Evolutionary conservation across 2,329 filamentous ascomycete genomes (phyloP).

Genomic region (Aureobasidium pullulans): DNA sequence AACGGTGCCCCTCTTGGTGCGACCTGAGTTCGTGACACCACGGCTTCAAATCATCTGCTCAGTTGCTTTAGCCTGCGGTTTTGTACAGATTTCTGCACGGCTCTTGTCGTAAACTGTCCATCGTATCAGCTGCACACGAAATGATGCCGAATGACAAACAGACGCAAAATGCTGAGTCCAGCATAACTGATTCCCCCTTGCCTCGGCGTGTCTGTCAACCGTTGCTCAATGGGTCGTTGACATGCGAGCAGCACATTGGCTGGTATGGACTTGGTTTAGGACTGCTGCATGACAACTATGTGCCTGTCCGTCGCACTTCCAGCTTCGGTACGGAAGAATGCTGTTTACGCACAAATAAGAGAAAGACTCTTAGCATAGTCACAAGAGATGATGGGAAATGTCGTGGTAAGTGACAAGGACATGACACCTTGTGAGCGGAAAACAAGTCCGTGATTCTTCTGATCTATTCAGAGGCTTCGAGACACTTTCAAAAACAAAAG

Average conservation of each 20-base stretch:
- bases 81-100: constrained; percentile 7
- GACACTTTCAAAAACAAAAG: background rate
- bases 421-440: background rate
- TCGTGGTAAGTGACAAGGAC: no score
- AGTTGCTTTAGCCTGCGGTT: background rate
- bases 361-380: background rate
- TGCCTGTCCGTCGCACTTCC: background rate
- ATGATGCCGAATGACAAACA: constrained; percentile 9
- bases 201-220: background rate
- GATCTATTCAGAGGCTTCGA: background rate
- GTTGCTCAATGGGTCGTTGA: background rate
- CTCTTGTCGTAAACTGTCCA: background rate
- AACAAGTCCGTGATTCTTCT: background rate
- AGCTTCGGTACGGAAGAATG: background rate
- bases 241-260: background rate
- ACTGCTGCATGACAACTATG: background rate
- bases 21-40: constrained; percentile 7
- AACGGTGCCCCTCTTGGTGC: constrained; percentile 8
- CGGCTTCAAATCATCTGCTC: background rate
- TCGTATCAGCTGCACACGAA: background rate
- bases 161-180: constrained; percentile 1
- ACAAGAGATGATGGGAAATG: no score
- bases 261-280: background rate
- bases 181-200: background rate
- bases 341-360: background rate